Base-by-base conservation (phyloP, 352 stramenopile genomes). In the Globisporangium paroecandrum region DNA sequence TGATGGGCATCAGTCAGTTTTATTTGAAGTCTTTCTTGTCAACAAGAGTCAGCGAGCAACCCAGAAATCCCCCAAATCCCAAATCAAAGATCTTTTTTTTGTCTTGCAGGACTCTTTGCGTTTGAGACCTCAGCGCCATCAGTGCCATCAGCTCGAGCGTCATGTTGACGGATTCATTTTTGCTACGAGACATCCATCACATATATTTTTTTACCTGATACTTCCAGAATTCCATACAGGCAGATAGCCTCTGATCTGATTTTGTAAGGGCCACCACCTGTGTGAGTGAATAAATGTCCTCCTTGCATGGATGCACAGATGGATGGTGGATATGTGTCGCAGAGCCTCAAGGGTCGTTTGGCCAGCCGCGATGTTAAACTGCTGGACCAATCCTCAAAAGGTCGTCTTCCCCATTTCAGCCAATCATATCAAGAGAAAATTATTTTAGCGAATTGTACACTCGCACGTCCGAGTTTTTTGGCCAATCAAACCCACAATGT, bases 371-470 rank as follows among this genome's bases (percentile, higher is more conserved):
- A 41, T 0, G 36, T 38, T 27, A 43, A 41, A 15, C 13, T 29
- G 41, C 41, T 47, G 41, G 41, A n/a, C 41, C 15, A n/a, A 20
- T 47, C 43, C 43, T n/a, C 53, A 20, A 60, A 60, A 60, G 55
- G 29, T 60, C 55, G 55, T 60, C 55, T 60, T 60, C 55, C 18
- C 3, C 27, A 20, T 60, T 60, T 46, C 29, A 60, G 27, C 55
- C 27, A 60, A 60, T 46, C 2, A 46, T 2, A 7, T 5, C 4
- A 1, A 24, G 0, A 27, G 27, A 5, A 56, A 34, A 10, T n/a
- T 25, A 9, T 34, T 29, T 32, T 22, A 51, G 43, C 43, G 18
- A 51, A 51, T 51, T 20, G 15, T 22, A 51, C 18, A 22, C 43
- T n/a, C 18, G 18, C 5, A 51, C 4, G 43, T 51, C 43, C 5